These are phyloP conservation scores for Epichloe typhina DNA, from an alignment of 2,329 filamentous ascomycete species.

Conservation along the genomic window DNA sequence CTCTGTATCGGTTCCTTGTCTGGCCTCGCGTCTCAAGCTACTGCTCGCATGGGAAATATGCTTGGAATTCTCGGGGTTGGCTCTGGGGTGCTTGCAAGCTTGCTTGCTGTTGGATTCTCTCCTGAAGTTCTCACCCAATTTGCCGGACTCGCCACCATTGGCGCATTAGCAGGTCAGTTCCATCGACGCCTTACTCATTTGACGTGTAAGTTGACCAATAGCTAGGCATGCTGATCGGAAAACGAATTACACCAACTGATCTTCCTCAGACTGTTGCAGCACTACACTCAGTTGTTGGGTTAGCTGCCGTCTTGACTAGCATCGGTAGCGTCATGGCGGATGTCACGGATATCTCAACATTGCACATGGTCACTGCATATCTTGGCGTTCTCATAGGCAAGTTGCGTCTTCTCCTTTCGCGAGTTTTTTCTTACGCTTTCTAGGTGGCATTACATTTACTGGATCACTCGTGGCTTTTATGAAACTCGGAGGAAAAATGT, in stretches of 20 bases:
- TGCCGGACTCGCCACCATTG: slow-evolving; percentile 58
- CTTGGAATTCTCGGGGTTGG: slow-evolving; percentile 77
- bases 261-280: slow-evolving; percentile 83
- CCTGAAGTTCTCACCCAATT: slow-evolving; percentile 71
- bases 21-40: slow-evolving; percentile 67
- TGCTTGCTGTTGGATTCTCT: slow-evolving; percentile 69
- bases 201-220: slow-evolving; percentile 1
- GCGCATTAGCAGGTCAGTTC: slow-evolving; percentile 44
- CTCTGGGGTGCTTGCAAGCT: slow-evolving; percentile 69
- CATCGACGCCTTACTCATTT: slow-evolving; percentile 4
- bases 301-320: slow-evolving; percentile 78
- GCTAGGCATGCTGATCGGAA: slow-evolving; percentile 59
- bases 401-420: neutral
- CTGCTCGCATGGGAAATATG: slow-evolving; percentile 73
- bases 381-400: slow-evolving; percentile 69
- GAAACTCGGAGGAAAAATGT: slow-evolving; percentile 74
- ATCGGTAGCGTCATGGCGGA: slow-evolving; percentile 75
- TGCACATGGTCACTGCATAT: slow-evolving; percentile 79
- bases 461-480: slow-evolving; percentile 82
- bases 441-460: slow-evolving; percentile 73
- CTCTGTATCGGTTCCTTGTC: slow-evolving; percentile 78
- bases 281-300: slow-evolving; percentile 77
- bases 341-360: slow-evolving; percentile 54
- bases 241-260: slow-evolving; percentile 76
- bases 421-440: neutral